Evolutionary conservation across 805 yeast species (phyloP).

Genomic region (Lachancea quebecensis): DNA sequence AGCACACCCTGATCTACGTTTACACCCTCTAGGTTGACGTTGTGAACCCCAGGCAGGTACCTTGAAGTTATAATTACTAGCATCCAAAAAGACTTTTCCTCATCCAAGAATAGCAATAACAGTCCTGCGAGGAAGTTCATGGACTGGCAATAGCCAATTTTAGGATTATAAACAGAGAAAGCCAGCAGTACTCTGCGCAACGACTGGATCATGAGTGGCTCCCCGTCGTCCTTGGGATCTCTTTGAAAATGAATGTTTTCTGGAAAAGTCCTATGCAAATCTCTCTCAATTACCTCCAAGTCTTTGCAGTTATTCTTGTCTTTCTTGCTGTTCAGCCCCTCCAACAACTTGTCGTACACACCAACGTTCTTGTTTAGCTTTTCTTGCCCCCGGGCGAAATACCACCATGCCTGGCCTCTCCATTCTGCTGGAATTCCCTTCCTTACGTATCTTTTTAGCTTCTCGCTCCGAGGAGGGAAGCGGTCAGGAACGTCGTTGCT

Average conservation of each 20-base stretch:
- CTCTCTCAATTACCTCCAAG: slow-evolving; percentile 90
- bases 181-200: slow-evolving; percentile 76
- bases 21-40: slow-evolving; percentile 85
- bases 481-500: slow-evolving; percentile 48
- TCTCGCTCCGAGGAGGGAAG: slow-evolving; percentile 74
- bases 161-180: slow-evolving; percentile 79
- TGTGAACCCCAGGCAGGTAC: slow-evolving; percentile 87
- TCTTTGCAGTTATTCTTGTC: slow-evolving; percentile 35
- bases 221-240: slow-evolving; percentile 33
- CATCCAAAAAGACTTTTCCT: slow-evolving; percentile 94
- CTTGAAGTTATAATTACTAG: slow-evolving; percentile 80
- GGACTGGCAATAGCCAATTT: slow-evolving; percentile 93
- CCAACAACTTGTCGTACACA: slow-evolving; percentile 61
- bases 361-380: slow-evolving; percentile 63
- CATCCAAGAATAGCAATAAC: slow-evolving; percentile 75
- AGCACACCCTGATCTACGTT: slow-evolving; percentile 92
- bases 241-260: slow-evolving; percentile 77
- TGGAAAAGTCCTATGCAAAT: slow-evolving; percentile 89
- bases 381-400: slow-evolving; percentile 81
- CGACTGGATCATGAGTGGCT: slow-evolving; percentile 60
- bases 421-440: slow-evolving; percentile 96
- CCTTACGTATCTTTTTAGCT: slow-evolving; percentile 71
- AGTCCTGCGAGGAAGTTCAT: slow-evolving; percentile 88
- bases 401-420: slow-evolving; percentile 97
- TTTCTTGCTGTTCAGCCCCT: slow-evolving; percentile 6